Percentiles rank a stretch among this genome's conserved stretches.
Evolutionary conservation across 352 stramenopile species (phyloP).

Genomic region (Phytophthora agathidicida): DNA sequence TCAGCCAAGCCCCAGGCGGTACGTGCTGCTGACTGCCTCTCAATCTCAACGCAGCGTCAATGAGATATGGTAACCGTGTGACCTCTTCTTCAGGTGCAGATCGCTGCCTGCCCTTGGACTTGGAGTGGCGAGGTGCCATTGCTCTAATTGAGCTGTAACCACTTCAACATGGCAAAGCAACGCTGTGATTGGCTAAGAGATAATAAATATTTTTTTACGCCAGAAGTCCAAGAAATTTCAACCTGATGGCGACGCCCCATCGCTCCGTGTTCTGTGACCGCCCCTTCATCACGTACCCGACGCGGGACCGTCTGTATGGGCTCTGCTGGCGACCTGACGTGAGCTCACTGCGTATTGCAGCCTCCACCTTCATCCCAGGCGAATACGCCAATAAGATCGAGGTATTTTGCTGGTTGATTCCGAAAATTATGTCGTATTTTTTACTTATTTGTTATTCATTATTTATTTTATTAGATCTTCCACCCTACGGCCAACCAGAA

Average conservation of each 20-base stretch:
- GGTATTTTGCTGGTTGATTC: slow-evolving; percentile 38
- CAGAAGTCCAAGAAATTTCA: slow-evolving; percentile 6
- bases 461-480: slow-evolving; percentile 54
- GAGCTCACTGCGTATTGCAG: slow-evolving; percentile 67
- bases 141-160: slow-evolving; percentile 1
- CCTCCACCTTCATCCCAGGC: slow-evolving; percentile 80
- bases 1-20: not conserved
- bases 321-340: slow-evolving; percentile 76
- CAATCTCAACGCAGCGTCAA: slow-evolving; percentile 12
- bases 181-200: slow-evolving; percentile 13
- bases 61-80: slow-evolving; percentile 28
- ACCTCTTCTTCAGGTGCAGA: not conserved
- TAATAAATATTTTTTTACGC: slow-evolving; percentile 3
- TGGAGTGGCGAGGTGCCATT: slow-evolving; percentile 4
- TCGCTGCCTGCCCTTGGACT: not conserved
- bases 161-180: slow-evolving; percentile 14
- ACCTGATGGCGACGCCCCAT: slow-evolving; percentile 23
- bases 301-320: slow-evolving; percentile 72
- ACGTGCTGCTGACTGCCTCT: slow-evolving; percentile 1
- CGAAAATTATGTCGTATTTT: not conserved
- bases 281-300: slow-evolving; percentile 75
- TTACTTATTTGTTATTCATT: slow-evolving; percentile 3
- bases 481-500: slow-evolving; percentile 59
- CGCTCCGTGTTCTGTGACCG: slow-evolving; percentile 42
- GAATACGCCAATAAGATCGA: slow-evolving; percentile 92